These are phyloP conservation scores for Dioscorea cayenensis DNA, from an alignment of 116 monocot genomes.

Conservation along the genomic window DNA sequence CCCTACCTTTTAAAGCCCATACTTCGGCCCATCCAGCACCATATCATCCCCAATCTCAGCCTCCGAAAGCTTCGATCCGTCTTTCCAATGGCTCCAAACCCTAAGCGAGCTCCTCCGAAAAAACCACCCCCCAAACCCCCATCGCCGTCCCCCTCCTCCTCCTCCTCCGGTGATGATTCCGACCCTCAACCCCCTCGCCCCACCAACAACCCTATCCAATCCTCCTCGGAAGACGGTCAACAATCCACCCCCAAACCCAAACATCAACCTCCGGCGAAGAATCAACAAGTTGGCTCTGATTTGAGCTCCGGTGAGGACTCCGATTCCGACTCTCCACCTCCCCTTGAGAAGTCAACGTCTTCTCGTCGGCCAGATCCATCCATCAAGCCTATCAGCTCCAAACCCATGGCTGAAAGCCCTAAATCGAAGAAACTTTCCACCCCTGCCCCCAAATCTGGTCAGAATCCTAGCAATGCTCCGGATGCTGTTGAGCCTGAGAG, in stretches of 20 bases:
- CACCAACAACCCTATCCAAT: too few species aligned
- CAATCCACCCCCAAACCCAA: background rate
- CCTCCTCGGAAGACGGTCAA: background rate
- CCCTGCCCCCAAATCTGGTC: background rate
- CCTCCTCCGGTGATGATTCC: too few species aligned
- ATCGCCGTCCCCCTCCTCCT: too few species aligned
- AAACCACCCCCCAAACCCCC: too few species aligned
- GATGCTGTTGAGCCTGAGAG: background rate
- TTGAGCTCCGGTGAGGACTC: background rate
- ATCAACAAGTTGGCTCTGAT: background rate
- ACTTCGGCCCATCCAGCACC: too few species aligned
- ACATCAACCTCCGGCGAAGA: background rate
- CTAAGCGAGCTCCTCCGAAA: too few species aligned
- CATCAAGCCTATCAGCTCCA: constrained; percentile 23
- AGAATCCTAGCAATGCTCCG: constrained; percentile 3
- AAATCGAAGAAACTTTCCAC: constrained; percentile 4
- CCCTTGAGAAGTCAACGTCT: background rate
- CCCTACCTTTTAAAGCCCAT: too few species aligned
- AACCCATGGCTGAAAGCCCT: constrained; percentile 19
- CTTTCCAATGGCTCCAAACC: too few species aligned
- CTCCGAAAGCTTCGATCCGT: too few species aligned
- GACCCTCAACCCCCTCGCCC: too few species aligned
- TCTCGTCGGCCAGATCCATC: constrained; percentile 8
- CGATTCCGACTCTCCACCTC: constrained; percentile 2
- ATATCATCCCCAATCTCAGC: too few species aligned